Evolutionary conservation across 202 grass and related monocot genomes (phyloP).

Genomic region (Brachypodium distachyon): DNA sequence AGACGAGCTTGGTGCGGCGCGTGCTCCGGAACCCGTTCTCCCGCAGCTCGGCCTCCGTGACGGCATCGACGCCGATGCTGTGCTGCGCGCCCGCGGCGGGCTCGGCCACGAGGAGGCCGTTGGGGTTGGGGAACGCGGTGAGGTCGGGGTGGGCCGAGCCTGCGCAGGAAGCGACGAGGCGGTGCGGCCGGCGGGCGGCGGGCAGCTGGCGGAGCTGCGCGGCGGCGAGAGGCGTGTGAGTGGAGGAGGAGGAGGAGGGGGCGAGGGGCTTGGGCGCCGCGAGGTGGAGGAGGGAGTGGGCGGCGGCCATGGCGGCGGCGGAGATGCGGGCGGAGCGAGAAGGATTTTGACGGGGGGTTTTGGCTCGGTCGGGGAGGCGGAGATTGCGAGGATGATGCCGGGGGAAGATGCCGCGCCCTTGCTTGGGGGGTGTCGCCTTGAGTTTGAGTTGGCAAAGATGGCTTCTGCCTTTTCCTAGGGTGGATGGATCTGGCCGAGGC

Average conservation of each 20-base stretch:
- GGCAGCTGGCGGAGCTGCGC: neutral
- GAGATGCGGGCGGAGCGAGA: neutral
- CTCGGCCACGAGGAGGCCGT: conserved; percentile 10
- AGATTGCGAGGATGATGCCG: conserved; percentile 2
- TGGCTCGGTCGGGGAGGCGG: neutral
- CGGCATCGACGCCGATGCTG: conserved; percentile 45
- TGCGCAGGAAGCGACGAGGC: conserved; percentile 6
- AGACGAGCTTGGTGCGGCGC: conserved; percentile 89
- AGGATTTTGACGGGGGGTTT: neutral
- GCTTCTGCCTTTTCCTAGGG: neutral
- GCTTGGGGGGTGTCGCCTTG: neutral
- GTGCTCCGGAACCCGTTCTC: conserved; percentile 96
- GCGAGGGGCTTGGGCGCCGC: neutral
- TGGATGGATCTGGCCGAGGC: neutral
- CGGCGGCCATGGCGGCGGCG: neutral
- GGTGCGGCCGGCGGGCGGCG: neutral
- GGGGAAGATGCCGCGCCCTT: neutral
- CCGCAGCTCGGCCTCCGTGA: conserved; percentile 69
- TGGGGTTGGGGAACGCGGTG: conserved; percentile 33
- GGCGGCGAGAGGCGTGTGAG: neutral
- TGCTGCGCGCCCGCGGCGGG: neutral
- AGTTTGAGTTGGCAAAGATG: neutral
- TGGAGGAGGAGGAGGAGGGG: neutral
- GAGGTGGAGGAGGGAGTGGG: conserved; percentile 11
- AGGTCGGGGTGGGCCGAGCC: conserved; percentile 15